Conservation (phyloP, 192 early-diverging fungal genomes). For the Coemansia sp. region DNA sequence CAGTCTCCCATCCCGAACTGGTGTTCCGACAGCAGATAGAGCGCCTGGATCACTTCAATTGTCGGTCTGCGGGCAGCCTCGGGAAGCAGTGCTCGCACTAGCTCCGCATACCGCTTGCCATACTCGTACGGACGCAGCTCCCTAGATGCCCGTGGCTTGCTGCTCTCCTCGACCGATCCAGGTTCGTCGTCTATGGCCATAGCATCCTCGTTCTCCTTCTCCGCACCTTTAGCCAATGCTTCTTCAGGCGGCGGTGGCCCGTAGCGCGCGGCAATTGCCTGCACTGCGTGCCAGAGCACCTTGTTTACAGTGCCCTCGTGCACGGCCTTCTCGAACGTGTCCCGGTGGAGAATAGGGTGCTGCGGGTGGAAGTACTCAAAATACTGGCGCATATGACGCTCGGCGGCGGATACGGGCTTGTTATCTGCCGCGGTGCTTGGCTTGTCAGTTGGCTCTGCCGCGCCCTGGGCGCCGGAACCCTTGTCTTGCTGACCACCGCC, state of each 20-base stretch:
- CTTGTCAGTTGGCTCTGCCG: not conserved
- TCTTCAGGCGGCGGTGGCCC: slow-evolving; percentile 10
- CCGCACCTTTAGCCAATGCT: not conserved
- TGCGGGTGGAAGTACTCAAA: slow-evolving; percentile 48
- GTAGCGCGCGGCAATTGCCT: slow-evolving; percentile 47
- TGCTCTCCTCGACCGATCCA: not conserved
- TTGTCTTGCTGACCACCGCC: not conserved
- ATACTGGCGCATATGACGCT: slow-evolving; percentile 25
- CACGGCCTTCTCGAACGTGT: slow-evolving; percentile 38
- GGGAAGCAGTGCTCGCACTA: slow-evolving; percentile 37
- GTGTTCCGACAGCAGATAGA: slow-evolving; percentile 43
- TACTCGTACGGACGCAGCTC: slow-evolving; percentile 24
- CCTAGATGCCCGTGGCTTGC: not conserved
- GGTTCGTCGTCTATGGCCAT: slow-evolving; percentile 3
- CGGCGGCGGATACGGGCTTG: slow-evolving; percentile 9
- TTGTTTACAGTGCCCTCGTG: slow-evolving; percentile 29
- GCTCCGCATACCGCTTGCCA: slow-evolving; percentile 26
- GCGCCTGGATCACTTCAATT: slow-evolving; percentile 45
- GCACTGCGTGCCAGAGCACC: slow-evolving; percentile 45
- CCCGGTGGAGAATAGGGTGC: slow-evolving; percentile 49
- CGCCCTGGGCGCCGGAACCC: too few species aligned
- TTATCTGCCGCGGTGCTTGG: not conserved
- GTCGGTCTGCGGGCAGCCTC: slow-evolving; percentile 28
- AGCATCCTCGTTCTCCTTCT: not conserved
- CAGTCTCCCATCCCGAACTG: slow-evolving; percentile 49